A percentile compares a stretch with the other conserved stretches of the same genome.
phyloP scores from a whole-genome alignment of 129 eudicot genomes.

The Flaveria bidentis region DNA sequence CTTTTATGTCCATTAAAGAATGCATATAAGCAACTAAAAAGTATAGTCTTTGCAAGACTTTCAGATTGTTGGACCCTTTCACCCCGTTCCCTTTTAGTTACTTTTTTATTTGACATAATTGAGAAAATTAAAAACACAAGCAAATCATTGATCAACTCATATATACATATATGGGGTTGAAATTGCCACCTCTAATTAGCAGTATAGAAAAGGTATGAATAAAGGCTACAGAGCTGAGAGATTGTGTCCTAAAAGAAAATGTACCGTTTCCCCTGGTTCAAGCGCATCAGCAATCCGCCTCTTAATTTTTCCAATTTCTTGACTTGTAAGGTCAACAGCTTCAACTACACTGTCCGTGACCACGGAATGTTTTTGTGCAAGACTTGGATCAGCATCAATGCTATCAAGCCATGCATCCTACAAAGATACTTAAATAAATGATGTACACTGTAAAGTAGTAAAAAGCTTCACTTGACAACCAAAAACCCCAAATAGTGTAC shows the following conservation, averaged over 20 bases:
- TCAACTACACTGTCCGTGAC: constrained; percentile 42
- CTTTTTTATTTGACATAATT: not conserved
- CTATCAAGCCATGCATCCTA: constrained; percentile 99
- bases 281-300: constrained; percentile 89
- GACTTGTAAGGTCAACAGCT: constrained; percentile 58
- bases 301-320: constrained; percentile 78
- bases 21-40: not conserved
- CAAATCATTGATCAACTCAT: not conserved
- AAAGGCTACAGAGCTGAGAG: constrained; percentile 3
- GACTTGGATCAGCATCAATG: constrained; percentile 54
- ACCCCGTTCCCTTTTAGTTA: not conserved
- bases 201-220: not conserved
- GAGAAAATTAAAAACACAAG: not conserved
- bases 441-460: constrained; percentile 4
- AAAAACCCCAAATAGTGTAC: constrained; percentile 36
- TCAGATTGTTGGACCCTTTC: not conserved
- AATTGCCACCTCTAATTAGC: not conserved
- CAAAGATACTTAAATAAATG: constrained; percentile 25
- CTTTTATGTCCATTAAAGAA: not conserved
- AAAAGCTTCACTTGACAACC: constrained; percentile 11
- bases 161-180: not conserved
- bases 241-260: constrained; percentile 5
- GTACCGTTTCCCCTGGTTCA: constrained; percentile 90
- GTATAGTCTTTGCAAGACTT: not conserved
- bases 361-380: constrained; percentile 36